Conservation (phyloP, 1,284 basidiomycete species). For the Xerocomus nothofagi region DNA sequence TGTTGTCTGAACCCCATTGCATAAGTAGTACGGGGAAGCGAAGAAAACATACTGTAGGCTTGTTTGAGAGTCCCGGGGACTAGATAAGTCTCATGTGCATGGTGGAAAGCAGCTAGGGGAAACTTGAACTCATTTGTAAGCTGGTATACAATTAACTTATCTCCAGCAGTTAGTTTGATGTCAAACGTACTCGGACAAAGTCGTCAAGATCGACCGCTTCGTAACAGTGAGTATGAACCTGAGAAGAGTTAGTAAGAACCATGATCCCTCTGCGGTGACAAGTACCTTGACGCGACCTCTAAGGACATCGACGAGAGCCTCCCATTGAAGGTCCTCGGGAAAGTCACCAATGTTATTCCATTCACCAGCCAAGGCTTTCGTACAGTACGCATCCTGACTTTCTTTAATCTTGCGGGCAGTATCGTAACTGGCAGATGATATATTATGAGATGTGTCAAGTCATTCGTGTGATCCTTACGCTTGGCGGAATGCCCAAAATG, state of each 20-base stretch:
- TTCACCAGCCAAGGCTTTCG: constrained; percentile 52
- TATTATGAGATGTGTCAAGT: constrained; percentile 2
- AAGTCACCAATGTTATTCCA: constrained; percentile 66
- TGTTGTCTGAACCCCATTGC: constrained; percentile 34
- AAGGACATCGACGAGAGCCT: constrained; percentile 84
- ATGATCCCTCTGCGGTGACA: neutral
- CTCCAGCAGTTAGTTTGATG: constrained; percentile 1
- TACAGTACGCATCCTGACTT: constrained; percentile 73
- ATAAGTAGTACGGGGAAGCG: neutral
- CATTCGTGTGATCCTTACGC: constrained; percentile 28
- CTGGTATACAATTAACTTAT: constrained; percentile 34
- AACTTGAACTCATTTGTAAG: constrained; percentile 82
- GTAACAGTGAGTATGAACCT: constrained; percentile 82
- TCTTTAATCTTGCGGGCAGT: constrained; percentile 74
- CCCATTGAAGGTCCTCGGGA: constrained; percentile 81
- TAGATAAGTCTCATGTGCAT: constrained; percentile 79
- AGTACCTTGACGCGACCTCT: constrained; percentile 71
- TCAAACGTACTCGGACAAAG: constrained; percentile 61
- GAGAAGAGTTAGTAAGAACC: constrained; percentile 2
- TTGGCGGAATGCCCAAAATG: constrained; percentile 56
- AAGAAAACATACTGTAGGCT: constrained; percentile 53
- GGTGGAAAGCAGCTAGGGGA: constrained; percentile 75
- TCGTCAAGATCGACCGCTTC: constrained; percentile 79
- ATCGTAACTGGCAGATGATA: constrained; percentile 47
- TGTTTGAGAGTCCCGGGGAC: constrained; percentile 74